A percentile compares a stretch with the other conserved stretches of the same genome.
These are phyloP conservation scores for Pterocarpus macrocarpus DNA, from an alignment of 306 rosid genomes.

Conservation along the genomic window DNA sequence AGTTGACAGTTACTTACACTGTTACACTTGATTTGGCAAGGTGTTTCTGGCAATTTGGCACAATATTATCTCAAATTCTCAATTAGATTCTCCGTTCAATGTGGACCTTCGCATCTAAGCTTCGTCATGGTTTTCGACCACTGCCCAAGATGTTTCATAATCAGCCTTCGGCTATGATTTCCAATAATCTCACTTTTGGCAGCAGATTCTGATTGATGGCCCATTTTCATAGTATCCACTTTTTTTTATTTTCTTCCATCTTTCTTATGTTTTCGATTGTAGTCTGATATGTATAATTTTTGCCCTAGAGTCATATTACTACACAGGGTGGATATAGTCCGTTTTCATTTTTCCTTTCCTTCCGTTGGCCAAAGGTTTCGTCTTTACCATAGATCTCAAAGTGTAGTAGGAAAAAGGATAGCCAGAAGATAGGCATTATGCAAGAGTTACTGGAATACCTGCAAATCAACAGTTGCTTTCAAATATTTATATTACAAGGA, in stretches of 20 bases:
- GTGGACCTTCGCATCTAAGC: background rate
- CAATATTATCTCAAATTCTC: no score
- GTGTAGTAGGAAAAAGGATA: background rate
- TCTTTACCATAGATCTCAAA: background rate
- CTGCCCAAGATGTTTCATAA: background rate
- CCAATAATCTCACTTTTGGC: conserved; percentile 17
- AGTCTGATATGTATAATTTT: no score
- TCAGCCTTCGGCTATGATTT: conserved; percentile 24
- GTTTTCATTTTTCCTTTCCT: no score
- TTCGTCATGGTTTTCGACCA: background rate
- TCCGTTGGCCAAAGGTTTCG: background rate
- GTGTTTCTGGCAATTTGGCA: no score
- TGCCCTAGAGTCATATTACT: no score
- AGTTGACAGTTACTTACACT: no score
- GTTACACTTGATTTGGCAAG: no score
- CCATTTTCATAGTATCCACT: background rate
- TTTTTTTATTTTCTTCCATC: no score
- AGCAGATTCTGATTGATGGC: background rate
- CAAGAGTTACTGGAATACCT: background rate
- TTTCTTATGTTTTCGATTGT: no score
- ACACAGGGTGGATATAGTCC: no score
- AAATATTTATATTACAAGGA: no score
- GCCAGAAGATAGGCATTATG: background rate
- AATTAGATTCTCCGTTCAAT: background rate
- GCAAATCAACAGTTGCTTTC: no score